A percentile compares a stretch with the other conserved stretches of the same genome.
These are phyloP conservation scores for Pseudogymnoascus sp. DNA, from an alignment of 2,329 filamentous ascomycete genomes.

Conservation along the genomic window DNA sequence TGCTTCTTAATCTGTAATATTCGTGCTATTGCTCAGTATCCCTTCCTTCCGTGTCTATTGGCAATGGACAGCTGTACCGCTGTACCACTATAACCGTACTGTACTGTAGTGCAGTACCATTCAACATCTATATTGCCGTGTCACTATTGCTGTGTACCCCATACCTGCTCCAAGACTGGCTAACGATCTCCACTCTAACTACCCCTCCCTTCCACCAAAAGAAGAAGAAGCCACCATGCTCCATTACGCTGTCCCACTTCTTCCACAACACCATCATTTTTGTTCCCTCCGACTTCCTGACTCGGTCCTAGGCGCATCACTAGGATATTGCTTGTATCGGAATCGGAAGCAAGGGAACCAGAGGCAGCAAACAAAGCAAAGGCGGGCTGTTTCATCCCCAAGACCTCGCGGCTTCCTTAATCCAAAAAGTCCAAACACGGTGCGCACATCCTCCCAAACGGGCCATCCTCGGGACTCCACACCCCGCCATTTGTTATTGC, in stretches of 20 bases:
- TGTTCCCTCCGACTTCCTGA: slow-evolving; percentile 5
- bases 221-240: not conserved
- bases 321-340: not conserved
- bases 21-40: not conserved
- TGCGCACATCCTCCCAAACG: not conserved
- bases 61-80: not conserved
- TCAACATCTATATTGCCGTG: not conserved
- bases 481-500: slow-evolving; percentile 3
- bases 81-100: not conserved
- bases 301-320: not conserved
- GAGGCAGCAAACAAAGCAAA: not conserved
- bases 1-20: not conserved
- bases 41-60: not conserved
- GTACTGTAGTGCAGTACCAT: not conserved
- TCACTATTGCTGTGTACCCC: not conserved
- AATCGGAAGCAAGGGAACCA: not conserved
- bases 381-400: not conserved
- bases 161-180: not conserved
- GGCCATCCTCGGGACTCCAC: slow-evolving; percentile 5
- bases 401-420: not conserved
- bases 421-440: not conserved
- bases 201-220: not conserved
- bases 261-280: not conserved
- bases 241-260: not conserved
- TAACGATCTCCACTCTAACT: not conserved